Percentiles rank a stretch among this genome's conserved stretches.
These are phyloP conservation scores for Gilbertella persicaria DNA, from an alignment of 371 early-diverging fungal species.

Conservation along the genomic window DNA sequence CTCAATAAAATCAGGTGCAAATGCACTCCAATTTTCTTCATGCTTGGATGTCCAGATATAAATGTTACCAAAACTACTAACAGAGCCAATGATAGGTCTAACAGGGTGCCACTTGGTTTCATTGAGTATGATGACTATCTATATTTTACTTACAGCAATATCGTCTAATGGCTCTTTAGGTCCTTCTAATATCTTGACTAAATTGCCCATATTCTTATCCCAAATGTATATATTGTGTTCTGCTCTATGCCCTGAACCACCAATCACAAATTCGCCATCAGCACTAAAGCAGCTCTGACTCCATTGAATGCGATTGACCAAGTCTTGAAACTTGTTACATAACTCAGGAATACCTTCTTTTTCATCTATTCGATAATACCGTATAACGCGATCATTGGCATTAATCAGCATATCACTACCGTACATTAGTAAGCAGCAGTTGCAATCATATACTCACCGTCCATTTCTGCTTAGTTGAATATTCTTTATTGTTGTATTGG, in stretches of 20 bases:
- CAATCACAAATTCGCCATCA: conserved; percentile 86
- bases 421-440: neutral
- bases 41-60: conserved; percentile 87
- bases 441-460: conserved; percentile 24
- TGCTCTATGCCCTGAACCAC: conserved; percentile 77
- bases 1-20: conserved; percentile 90
- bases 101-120: conserved; percentile 88
- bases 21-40: conserved; percentile 90
- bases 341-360: conserved; percentile 50
- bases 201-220: conserved; percentile 78
- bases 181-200: conserved; percentile 90
- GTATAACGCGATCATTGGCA: conserved; percentile 72
- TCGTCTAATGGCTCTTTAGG: conserved; percentile 88
- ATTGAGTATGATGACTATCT: neutral
- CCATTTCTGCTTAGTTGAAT: conserved; percentile 64
- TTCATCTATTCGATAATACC: conserved; percentile 56
- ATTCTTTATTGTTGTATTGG: conserved; percentile 61
- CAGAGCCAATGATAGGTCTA: conserved; percentile 82
- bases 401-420: conserved; percentile 73
- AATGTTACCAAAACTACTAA: conserved; percentile 79
- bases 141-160: conserved; percentile 61
- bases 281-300: conserved; percentile 79
- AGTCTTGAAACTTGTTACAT: conserved; percentile 81
- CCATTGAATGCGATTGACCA: conserved; percentile 89
- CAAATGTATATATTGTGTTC: conserved; percentile 93